phyloP scores from a whole-genome alignment of 2,329 filamentous ascomycete species.

The Acephala macrosclerotiorum region DNA sequence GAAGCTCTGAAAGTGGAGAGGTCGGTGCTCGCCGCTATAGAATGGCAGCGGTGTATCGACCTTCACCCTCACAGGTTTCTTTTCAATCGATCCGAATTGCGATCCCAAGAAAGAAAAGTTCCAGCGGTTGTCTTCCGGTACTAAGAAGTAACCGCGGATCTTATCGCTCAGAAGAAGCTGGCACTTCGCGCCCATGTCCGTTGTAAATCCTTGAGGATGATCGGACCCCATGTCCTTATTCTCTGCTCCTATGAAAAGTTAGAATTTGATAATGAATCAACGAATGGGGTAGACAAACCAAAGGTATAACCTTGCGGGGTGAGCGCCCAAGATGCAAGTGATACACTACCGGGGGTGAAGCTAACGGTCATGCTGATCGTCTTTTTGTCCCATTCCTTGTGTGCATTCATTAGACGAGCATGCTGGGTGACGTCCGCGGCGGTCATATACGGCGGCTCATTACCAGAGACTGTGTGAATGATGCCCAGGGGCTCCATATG shows the following conservation, averaged over 20 bases:
- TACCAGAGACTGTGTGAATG: slow-evolving; percentile 94
- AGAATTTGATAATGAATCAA: too few relatives aligned
- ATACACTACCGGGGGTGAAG: slow-evolving; percentile 96
- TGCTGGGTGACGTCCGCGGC: slow-evolving; percentile 95
- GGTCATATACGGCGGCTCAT: slow-evolving; percentile 96
- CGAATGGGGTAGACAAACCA: too few relatives aligned
- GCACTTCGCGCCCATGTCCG: slow-evolving; percentile 92
- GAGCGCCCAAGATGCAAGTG: slow-evolving; percentile 90
- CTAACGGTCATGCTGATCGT: slow-evolving; percentile 94
- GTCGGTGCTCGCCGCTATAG: slow-evolving; percentile 91
- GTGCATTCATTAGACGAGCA: slow-evolving; percentile 84
- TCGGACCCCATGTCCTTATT: slow-evolving; percentile 94
- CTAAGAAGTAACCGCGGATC: slow-evolving; percentile 94
- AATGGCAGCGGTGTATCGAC: slow-evolving; percentile 90
- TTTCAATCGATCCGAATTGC: slow-evolving; percentile 85
- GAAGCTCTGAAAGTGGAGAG: slow-evolving; percentile 96
- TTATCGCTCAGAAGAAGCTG: slow-evolving; percentile 92
- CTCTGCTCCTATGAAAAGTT: slow-evolving; percentile 59
- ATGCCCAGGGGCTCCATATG: slow-evolving; percentile 89
- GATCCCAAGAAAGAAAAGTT: slow-evolving; percentile 99
- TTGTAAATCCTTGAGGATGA: slow-evolving; percentile 92
- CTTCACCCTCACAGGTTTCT: slow-evolving; percentile 90
- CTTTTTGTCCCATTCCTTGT: slow-evolving; percentile 82
- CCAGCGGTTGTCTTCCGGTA: slow-evolving; percentile 89
- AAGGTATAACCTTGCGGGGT: slow-evolving; percentile 93